Evolutionary conservation across 257 asterid species (phyloP), one percentile per base, ranked within the genome.

Genomic region (Forsythia suspensa): DNA sequence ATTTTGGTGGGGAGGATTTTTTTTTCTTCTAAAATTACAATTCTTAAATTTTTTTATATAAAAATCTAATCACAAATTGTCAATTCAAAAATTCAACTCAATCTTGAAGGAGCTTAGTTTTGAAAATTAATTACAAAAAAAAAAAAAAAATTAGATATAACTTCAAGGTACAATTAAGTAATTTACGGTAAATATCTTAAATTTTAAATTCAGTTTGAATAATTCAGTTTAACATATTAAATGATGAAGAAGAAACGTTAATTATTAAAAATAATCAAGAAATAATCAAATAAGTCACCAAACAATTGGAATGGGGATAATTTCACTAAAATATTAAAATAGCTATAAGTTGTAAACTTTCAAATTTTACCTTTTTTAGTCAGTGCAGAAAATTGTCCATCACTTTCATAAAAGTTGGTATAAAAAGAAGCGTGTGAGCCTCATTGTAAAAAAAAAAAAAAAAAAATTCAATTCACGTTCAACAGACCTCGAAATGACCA

Each of bases 361-460:
- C 80, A 43, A 73, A 57, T 74, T 71, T 34, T 36, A 42, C 34
- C 9, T 16, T 13, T 65, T 72, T 51, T 15, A 11, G 36, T 73
- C 68, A 18, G 71, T 46, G 15, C 42, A 61, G 21, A 44, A 29
- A 40, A 37, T 71, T 43, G 11, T 3, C 75, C 43, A 6, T 63
- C 51, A 41, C 0, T 39, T 41, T 57, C 74, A 36, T 67, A 73
- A 38, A 51, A 39, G 4, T 16, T 52, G 65, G 29, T 5, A 55
- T 16, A 42, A n/a, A 5, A 9, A 21, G 36, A 39, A 15, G 24
- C 80, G 52, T 77, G 70, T 63, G 67, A 40, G 74, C 69, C 57
- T 80, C 57, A 68, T 57, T 37, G 69, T 69, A 57, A n/a, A 55
- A 69, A 69, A 69, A 9, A 36, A 34, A n/a, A n/a, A n/a, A n/a